A percentile compares a stretch with the other conserved stretches of the same genome.
phyloP scores from a whole-genome alignment of 2,329 filamentous ascomycete species.

The Chaetomium globosum region DNA sequence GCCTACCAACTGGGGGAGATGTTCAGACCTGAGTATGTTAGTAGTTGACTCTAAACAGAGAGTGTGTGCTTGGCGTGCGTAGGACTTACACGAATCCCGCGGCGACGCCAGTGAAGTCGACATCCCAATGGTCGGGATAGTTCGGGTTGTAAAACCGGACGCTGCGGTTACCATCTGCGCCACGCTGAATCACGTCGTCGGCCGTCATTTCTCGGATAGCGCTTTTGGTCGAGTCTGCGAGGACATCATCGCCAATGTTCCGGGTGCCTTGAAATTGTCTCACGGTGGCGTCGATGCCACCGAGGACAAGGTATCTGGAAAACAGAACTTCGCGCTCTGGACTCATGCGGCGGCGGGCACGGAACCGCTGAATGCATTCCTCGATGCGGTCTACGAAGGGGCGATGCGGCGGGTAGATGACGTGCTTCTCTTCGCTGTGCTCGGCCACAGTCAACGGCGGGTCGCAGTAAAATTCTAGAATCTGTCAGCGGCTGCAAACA shows the following conservation, averaged over 20 bases:
- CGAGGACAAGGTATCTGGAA: conserved; percentile 77
- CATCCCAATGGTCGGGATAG: conserved; percentile 62
- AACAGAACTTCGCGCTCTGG: conserved; percentile 66
- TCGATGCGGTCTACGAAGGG: conserved; percentile 73
- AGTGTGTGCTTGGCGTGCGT: background rate
- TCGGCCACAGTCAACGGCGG: conserved; percentile 74
- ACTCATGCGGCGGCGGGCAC: conserved; percentile 73
- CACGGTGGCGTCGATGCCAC: conserved; percentile 68
- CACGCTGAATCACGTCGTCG: conserved; percentile 59
- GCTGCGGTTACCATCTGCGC: conserved; percentile 46
- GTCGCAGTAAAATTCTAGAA: conserved; percentile 73
- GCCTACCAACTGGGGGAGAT: conserved; percentile 59
- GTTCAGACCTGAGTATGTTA: conserved; percentile 51
- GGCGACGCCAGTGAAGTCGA: conserved; percentile 79
- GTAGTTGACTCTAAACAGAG: background rate
- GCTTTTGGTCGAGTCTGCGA: conserved; percentile 63
- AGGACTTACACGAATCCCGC: conserved; percentile 73
- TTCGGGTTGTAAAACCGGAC: conserved; percentile 54
- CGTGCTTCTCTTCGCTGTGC: conserved; percentile 61
- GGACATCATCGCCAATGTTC: conserved; percentile 44
- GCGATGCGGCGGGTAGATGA: conserved; percentile 64
- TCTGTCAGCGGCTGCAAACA: background rate
- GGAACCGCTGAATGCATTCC: conserved; percentile 79
- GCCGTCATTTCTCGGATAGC: conserved; percentile 68
- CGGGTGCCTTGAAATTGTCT: conserved; percentile 64